phyloP scores from a whole-genome alignment of 768 basidiomycete genomes.

The Leccinum barrowsii region DNA sequence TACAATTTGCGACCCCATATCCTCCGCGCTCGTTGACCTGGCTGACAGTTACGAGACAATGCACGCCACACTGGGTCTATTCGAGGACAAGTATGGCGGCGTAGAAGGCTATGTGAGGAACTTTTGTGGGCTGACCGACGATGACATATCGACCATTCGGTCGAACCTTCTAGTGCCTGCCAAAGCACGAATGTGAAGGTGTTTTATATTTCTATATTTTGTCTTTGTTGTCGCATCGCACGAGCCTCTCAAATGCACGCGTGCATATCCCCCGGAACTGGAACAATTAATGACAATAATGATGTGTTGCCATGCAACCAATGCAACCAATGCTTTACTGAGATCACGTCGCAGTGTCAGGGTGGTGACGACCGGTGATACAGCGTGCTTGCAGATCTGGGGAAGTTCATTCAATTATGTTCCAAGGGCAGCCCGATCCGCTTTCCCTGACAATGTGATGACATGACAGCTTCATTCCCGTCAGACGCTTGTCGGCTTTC shows the following conservation, averaged over 20 bases:
- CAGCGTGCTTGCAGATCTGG: not conserved
- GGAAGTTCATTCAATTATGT: not conserved
- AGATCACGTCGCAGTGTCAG: not conserved
- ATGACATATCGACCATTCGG: conserved; percentile 59
- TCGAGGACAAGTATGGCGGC: conserved; percentile 65
- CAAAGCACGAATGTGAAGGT: conserved; percentile 30
- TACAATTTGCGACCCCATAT: not conserved
- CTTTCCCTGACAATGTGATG: not conserved
- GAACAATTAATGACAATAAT: not conserved
- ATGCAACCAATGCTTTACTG: not conserved
- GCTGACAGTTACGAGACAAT: conserved; percentile 64
- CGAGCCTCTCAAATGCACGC: not conserved
- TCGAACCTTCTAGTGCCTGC: conserved; percentile 47
- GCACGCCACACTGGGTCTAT: conserved; percentile 60
- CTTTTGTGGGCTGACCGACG: conserved; percentile 55
- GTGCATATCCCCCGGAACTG: not conserved
- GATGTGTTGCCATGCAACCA: not conserved
- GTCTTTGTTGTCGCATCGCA: not conserved
- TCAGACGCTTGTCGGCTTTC: not conserved
- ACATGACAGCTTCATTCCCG: not conserved
- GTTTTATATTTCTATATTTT: not conserved
- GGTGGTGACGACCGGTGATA: not conserved
- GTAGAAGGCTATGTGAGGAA: conserved; percentile 59
- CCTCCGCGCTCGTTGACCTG: not conserved
- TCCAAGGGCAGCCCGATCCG: not conserved